Conservation (phyloP, 2,329 filamentous ascomycete species). For the Paramyrothecium sp. region DNA sequence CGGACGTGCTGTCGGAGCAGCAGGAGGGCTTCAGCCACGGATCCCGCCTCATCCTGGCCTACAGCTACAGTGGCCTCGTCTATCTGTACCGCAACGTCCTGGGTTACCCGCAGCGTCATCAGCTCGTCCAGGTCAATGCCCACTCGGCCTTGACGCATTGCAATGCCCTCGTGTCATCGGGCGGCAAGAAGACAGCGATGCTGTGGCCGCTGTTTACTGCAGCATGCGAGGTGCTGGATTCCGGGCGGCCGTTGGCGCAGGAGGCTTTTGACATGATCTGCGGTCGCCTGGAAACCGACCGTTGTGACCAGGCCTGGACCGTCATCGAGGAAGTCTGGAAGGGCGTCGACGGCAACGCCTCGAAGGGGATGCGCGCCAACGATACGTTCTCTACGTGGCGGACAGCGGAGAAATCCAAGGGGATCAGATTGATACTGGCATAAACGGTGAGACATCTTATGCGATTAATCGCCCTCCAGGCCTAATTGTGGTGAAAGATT, state of each 20-base stretch:
- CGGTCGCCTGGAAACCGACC: neutral
- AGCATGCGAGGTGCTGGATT: neutral
- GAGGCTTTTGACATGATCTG: neutral
- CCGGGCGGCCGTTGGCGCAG: neutral
- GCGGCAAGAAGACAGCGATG: neutral
- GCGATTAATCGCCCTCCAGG: too few relatives aligned
- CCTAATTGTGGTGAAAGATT: too few relatives aligned
- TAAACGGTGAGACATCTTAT: neutral
- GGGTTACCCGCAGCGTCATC: constrained; percentile 1
- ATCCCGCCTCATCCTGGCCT: neutral
- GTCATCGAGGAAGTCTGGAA: neutral
- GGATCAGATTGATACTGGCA: neutral
- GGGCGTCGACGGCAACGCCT: neutral
- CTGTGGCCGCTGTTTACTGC: constrained; percentile 1
- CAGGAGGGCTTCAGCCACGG: neutral
- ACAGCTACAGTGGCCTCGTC: constrained; percentile 1
- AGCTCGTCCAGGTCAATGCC: neutral
- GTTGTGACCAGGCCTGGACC: neutral
- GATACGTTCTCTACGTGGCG: neutral
- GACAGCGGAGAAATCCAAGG: neutral
- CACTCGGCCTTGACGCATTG: neutral
- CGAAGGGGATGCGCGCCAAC: neutral
- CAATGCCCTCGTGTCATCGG: neutral
- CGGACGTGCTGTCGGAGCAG: neutral
- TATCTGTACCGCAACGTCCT: neutral